Conservation (phyloP, 2,329 filamentous ascomycete genomes). For the Sporothrix protearum region DNA sequence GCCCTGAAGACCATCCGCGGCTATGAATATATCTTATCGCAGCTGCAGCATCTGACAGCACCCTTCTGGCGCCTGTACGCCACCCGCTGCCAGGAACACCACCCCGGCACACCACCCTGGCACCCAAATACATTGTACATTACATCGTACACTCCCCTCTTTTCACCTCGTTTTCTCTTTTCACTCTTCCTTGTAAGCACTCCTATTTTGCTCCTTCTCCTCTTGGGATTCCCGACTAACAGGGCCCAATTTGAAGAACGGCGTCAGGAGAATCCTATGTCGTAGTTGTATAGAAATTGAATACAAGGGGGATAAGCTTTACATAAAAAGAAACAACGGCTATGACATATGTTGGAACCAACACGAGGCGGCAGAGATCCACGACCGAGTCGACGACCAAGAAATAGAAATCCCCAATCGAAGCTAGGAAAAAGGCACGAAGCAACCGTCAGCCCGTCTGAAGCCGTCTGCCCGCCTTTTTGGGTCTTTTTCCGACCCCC, state of each 20-base stretch:
- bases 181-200: neutral
- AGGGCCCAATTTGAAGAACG: neutral
- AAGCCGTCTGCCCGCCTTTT: neutral
- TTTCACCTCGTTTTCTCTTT: neutral
- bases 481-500: slow-evolving; percentile 11
- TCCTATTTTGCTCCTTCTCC: neutral
- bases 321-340: neutral
- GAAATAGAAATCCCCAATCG: neutral
- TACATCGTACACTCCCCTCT: too few relatives aligned
- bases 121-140: too few relatives aligned
- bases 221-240: neutral
- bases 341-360: neutral
- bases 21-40: neutral
- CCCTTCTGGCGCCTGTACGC: neutral
- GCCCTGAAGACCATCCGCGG: neutral
- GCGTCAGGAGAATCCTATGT: neutral
- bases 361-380: neutral
- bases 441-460: neutral
- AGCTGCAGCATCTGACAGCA: slow-evolving; percentile 10
- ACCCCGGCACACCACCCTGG: too few relatives aligned
- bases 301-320: too few relatives aligned
- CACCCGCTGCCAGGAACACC: neutral
- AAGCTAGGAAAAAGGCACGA: neutral
- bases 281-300: too few relatives aligned
- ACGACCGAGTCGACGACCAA: neutral